These are phyloP conservation scores for Boletus coccyginus DNA, from an alignment of 768 basidiomycete genomes.

Conservation along the genomic window DNA sequence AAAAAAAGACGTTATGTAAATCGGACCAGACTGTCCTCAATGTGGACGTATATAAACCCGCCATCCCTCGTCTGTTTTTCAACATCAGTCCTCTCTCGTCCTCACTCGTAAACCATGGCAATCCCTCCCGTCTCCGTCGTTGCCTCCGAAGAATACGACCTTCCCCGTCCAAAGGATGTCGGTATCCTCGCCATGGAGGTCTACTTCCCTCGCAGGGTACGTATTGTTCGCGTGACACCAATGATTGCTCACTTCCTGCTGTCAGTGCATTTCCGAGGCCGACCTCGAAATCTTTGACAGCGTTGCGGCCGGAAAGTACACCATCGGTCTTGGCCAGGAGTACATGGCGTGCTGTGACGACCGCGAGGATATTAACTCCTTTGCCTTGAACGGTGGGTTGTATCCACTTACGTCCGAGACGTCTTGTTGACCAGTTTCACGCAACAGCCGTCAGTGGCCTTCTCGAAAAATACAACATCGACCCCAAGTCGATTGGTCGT, in stretches of 20 bases:
- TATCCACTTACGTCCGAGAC: neutral
- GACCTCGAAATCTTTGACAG: constrained; percentile 94
- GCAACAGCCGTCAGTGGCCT: constrained; percentile 81
- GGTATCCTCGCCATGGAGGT: constrained; percentile 92
- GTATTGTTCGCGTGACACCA: constrained; percentile 29
- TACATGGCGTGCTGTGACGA: constrained; percentile 99
- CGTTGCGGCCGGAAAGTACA: constrained; percentile 95
- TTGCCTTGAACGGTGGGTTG: constrained; percentile 82
- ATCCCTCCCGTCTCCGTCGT: constrained; percentile 14
- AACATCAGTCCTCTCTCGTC: neutral
- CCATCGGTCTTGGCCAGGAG: constrained; percentile 96
- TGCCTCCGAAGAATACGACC: constrained; percentile 12
- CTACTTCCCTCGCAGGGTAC: constrained; percentile 90
- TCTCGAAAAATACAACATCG: constrained; percentile 91
- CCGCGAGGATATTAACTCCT: constrained; percentile 98
- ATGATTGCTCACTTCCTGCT: constrained; percentile 6
- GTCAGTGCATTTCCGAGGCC: constrained; percentile 90
- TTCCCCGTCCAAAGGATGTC: constrained; percentile 81
- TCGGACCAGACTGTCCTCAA: neutral
- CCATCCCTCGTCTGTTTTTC: neutral
- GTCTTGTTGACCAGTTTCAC: neutral
- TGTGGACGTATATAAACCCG: constrained; percentile 23
- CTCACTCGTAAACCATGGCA: constrained; percentile 18
- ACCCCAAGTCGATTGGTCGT: constrained; percentile 94
- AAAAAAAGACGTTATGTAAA: constrained; percentile 28